These are phyloP conservation scores for Coniella lustricola DNA, from an alignment of 2,329 filamentous ascomycete species.

Conservation along the genomic window DNA sequence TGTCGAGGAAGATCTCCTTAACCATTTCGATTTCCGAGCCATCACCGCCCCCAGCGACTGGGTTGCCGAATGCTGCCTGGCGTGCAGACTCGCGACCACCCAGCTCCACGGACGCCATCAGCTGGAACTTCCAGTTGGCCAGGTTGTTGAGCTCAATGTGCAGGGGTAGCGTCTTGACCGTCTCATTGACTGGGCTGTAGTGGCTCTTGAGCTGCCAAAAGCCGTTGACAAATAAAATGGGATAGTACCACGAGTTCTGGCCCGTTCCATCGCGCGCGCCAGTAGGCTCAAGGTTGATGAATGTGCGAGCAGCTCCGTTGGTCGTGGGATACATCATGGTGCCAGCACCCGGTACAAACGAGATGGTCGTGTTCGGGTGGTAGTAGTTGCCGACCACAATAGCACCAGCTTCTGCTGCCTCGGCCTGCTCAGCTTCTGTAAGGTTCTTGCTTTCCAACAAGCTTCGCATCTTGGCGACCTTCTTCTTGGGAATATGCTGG, in stretches of 20 bases:
- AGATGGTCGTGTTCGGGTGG: conserved; percentile 88
- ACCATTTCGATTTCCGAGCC: conserved; percentile 94
- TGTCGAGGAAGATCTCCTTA: conserved; percentile 91
- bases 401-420: conserved; percentile 51
- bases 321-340: conserved; percentile 58
- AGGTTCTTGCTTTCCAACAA: conserved; percentile 54
- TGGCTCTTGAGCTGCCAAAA: conserved; percentile 94
- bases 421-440: conserved; percentile 43
- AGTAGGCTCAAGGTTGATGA: conserved; percentile 70
- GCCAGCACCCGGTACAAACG: conserved; percentile 76
- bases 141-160: conserved; percentile 79
- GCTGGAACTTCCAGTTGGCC: conserved; percentile 81
- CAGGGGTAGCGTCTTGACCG: conserved; percentile 72
- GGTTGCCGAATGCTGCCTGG: conserved; percentile 66
- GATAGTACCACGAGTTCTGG: conserved; percentile 88
- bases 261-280: conserved; percentile 78
- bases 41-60: conserved; percentile 71
- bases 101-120: conserved; percentile 78
- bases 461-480: conserved; percentile 78
- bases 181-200: conserved; percentile 88
- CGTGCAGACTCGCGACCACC: conserved; percentile 77
- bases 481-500: conserved; percentile 87
- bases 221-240: conserved; percentile 84
- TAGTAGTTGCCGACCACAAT: conserved; percentile 73
- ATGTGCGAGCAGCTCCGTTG: conserved; percentile 69